A percentile compares a stretch with the other conserved stretches of the same genome.
Conservation (phyloP, 208 protist species). For the Balamuthia mandrillaris region DNA sequence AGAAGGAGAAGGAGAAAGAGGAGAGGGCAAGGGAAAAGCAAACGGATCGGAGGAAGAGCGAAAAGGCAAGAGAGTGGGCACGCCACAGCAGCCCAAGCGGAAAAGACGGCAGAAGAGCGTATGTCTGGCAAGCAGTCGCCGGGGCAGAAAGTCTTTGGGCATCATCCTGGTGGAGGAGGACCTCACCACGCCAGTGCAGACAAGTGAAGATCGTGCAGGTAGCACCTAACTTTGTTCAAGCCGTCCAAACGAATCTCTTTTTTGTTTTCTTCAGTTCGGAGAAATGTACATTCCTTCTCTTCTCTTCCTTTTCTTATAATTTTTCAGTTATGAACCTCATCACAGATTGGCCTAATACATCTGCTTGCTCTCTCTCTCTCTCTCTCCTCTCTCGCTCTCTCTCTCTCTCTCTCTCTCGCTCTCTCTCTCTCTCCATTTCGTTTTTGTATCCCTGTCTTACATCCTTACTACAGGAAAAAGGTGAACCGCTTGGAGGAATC, state of each 20-base stretch:
- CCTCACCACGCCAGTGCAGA: background rate
- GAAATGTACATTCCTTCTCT: background rate
- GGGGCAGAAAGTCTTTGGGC: background rate
- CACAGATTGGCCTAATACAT: background rate
- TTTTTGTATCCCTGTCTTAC: too few relatives aligned
- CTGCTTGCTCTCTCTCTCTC: too few relatives aligned
- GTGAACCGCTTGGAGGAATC: too few relatives aligned
- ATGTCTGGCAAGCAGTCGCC: background rate
- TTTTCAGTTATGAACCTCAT: background rate
- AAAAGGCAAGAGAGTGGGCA: too few relatives aligned
- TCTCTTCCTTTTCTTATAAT: background rate
- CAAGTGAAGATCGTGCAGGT: background rate
- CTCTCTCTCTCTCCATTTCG: too few relatives aligned
- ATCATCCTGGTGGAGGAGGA: background rate
- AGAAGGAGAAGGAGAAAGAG: slow-evolving; percentile 36
- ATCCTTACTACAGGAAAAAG: too few relatives aligned
- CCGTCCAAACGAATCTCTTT: background rate
- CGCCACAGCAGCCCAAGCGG: too few relatives aligned
- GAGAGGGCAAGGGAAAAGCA: slow-evolving; percentile 9
- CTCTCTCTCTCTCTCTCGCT: too few relatives aligned
- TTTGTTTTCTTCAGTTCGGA: background rate
- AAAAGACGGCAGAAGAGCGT: too few relatives aligned
- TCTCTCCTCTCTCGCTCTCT: too few relatives aligned
- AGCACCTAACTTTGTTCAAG: background rate
- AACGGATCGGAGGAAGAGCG: background rate